Evolutionary conservation across 2,329 filamentous ascomycete genomes (phyloP).

Genomic region (Colletotrichum nymphaeae): DNA sequence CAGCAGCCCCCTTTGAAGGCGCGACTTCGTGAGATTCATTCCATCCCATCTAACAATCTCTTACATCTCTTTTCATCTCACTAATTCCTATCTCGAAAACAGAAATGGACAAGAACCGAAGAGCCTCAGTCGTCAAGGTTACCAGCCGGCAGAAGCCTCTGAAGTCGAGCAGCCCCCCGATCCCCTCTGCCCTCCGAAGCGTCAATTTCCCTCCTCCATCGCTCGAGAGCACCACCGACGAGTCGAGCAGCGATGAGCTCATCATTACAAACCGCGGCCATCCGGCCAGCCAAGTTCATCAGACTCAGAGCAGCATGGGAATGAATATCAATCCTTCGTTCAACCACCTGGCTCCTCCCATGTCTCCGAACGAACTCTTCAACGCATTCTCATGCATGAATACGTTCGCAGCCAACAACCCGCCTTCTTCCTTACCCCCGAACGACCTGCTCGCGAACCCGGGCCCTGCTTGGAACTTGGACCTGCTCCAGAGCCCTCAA

Average conservation of each 20-base stretch:
- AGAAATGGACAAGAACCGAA: conserved; percentile 24
- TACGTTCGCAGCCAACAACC: not conserved
- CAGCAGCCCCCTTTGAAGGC: not conserved
- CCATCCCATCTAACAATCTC: not conserved
- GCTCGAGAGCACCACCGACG: not conserved
- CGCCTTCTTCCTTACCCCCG: not conserved
- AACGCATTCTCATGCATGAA: not conserved
- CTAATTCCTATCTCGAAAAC: not conserved
- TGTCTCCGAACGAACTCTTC: not conserved
- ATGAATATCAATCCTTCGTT: not conserved
- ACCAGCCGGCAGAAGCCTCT: not conserved
- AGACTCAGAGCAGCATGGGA: not conserved
- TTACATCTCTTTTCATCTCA: not conserved
- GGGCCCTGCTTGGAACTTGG: not conserved
- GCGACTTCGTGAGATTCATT: conserved; percentile 7
- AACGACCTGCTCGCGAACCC: not conserved
- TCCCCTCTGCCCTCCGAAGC: conserved; percentile 2
- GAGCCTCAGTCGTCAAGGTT: conserved; percentile 15
- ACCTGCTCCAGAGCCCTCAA: no score
- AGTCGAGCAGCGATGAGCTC: not conserved
- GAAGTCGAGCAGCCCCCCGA: not conserved
- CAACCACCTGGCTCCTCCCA: not conserved
- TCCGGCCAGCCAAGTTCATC: not conserved
- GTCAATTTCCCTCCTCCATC: not conserved
- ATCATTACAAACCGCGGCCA: not conserved